phyloP scores from a whole-genome alignment of 1,139 yeast species.

The Saccharomyces hybrid region DNA sequence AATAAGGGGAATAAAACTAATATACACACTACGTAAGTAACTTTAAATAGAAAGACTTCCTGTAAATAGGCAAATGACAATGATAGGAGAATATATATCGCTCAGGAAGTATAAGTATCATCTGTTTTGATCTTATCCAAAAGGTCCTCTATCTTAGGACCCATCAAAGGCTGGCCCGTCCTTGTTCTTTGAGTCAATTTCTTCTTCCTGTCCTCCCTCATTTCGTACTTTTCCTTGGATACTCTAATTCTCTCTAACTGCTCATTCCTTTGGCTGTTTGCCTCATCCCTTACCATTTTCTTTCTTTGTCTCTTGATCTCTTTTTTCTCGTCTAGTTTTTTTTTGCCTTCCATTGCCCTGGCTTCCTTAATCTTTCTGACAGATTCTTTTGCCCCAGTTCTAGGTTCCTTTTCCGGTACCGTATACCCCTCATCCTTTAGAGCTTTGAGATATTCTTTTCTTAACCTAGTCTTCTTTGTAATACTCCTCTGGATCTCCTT shows the following conservation, averaged over 20 bases:
- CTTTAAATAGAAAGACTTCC: background rate
- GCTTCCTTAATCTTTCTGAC: slow-evolving; percentile 18
- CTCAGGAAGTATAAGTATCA: slow-evolving; percentile 26
- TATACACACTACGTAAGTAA: background rate
- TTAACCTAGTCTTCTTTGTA: slow-evolving; percentile 72
- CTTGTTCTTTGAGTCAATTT: slow-evolving; percentile 52
- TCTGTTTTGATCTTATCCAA: slow-evolving; percentile 68
- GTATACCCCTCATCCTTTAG: slow-evolving; percentile 61
- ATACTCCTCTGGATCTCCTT: slow-evolving; percentile 68
- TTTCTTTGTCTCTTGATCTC: slow-evolving; percentile 40
- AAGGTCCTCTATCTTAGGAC: slow-evolving; percentile 72
- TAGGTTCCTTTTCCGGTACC: slow-evolving; percentile 35
- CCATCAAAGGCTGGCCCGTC: slow-evolving; percentile 86
- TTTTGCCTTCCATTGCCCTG: slow-evolving; percentile 18
- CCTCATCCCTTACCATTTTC: slow-evolving; percentile 34
- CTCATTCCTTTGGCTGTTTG: slow-evolving; percentile 32
- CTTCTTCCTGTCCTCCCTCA: slow-evolving; percentile 44
- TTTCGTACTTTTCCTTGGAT: slow-evolving; percentile 28
- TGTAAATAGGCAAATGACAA: background rate
- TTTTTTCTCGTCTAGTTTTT: slow-evolving; percentile 35
- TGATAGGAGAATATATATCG: background rate
- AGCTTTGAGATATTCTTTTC: slow-evolving; percentile 75
- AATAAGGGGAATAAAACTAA: background rate
- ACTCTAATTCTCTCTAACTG: slow-evolving; percentile 26
- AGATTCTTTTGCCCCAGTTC: slow-evolving; percentile 15